Percentiles rank a stretch among this genome's conserved stretches.
These are phyloP conservation scores for Hemisphaericaspora xylofermentans DNA, from an alignment of 1,139 yeast genomes.

Conservation along the genomic window DNA sequence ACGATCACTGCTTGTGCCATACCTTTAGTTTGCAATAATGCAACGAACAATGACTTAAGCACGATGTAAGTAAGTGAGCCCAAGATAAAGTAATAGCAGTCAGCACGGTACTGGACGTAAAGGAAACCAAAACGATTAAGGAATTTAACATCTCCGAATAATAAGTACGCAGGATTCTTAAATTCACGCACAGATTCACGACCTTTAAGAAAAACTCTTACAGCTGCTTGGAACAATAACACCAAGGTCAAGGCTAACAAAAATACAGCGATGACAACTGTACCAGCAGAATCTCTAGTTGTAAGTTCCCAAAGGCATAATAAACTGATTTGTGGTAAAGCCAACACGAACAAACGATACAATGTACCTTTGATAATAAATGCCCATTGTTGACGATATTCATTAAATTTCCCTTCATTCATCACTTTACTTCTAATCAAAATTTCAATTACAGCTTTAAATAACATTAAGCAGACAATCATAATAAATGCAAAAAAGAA, in stretches of 20 bases:
- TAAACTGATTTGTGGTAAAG: constrained; percentile 83
- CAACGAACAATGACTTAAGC: constrained; percentile 79
- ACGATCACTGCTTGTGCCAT: constrained; percentile 77
- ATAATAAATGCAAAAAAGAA: constrained; percentile 75
- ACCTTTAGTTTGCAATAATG: constrained; percentile 78
- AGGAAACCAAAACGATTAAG: constrained; percentile 90
- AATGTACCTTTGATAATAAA: constrained; percentile 82
- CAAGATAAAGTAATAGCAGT: constrained; percentile 77
- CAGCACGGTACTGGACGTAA: constrained; percentile 88
- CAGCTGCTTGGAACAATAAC: constrained; percentile 71
- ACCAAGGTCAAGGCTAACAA: constrained; percentile 56
- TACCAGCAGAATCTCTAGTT: constrained; percentile 78
- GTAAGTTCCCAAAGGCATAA: constrained; percentile 89
- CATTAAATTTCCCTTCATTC: constrained; percentile 65
- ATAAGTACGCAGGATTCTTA: constrained; percentile 88
- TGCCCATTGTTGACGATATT: constrained; percentile 80
- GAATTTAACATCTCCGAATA: constrained; percentile 79
- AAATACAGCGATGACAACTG: constrained; percentile 74
- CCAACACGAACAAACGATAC: constrained; percentile 75
- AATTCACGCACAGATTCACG: constrained; percentile 66
- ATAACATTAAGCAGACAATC: constrained; percentile 60
- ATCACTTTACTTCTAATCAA: constrained; percentile 59
- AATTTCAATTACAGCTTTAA: constrained; percentile 76
- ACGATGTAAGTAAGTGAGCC: constrained; percentile 65
- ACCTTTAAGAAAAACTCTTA: constrained; percentile 70